phyloP scores from a whole-genome alignment of 164 flowering plant species.

The Akebia trifoliata region DNA sequence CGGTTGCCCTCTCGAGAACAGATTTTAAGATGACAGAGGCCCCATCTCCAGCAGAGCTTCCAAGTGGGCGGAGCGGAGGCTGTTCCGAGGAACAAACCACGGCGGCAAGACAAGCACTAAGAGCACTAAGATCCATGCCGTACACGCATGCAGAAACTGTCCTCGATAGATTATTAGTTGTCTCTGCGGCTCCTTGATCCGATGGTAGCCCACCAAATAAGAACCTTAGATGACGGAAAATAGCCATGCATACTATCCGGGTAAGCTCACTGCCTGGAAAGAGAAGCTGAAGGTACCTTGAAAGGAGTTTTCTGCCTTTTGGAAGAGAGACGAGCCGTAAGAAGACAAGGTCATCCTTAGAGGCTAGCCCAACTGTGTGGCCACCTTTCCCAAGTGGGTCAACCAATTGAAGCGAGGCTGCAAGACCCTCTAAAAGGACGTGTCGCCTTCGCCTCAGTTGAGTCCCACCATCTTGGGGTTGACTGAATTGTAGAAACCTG shows the following conservation, averaged over 20 bases:
- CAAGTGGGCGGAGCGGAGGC: constrained; percentile 92
- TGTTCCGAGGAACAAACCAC: constrained; percentile 90
- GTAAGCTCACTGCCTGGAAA: constrained; percentile 68
- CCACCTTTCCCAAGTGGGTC: constrained; percentile 75
- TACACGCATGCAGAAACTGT: constrained; percentile 46
- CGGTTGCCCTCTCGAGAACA: constrained; percentile 81
- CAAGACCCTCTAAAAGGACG: constrained; percentile 71
- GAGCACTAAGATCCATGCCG: constrained; percentile 78
- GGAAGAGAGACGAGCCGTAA: constrained; percentile 74
- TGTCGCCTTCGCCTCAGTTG: constrained; percentile 70
- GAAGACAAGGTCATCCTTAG: constrained; percentile 82
- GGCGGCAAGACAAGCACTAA: constrained; percentile 88
- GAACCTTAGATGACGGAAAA: constrained; percentile 87
- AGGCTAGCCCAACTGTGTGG: constrained; percentile 34
- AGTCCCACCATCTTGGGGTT: constrained; percentile 75
- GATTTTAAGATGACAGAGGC: constrained; percentile 65
- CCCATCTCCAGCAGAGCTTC: constrained; percentile 87
- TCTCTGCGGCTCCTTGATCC: constrained; percentile 55
- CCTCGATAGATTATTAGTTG: constrained; percentile 48
- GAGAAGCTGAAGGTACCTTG: constrained; percentile 68
- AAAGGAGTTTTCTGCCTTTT: constrained; percentile 77
- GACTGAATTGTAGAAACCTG: constrained; percentile 63
- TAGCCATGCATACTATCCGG: constrained; percentile 84
- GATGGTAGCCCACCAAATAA: constrained; percentile 70
- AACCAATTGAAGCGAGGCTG: constrained; percentile 81